Conservation (phyloP, 163 green algal genomes). For the Scenedesmus sp. region DNA sequence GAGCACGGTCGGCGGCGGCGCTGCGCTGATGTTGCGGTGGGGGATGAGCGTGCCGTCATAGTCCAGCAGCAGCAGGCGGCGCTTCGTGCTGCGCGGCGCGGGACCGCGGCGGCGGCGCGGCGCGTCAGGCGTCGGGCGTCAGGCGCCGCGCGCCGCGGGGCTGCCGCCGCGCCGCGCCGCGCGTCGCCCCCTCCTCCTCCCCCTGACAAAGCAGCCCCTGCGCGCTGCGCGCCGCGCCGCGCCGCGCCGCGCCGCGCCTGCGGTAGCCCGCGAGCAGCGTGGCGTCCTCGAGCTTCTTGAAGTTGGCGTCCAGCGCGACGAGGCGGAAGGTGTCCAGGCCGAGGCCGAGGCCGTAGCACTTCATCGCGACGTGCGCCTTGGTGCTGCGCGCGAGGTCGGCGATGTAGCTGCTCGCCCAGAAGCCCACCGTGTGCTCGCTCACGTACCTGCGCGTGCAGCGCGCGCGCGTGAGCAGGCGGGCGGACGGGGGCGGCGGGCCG, state of each 20-base stretch:
- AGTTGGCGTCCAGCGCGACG: constrained; percentile 95
- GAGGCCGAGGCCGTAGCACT: constrained; percentile 96
- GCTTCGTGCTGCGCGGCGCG: constrained; percentile 48
- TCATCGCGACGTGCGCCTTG: constrained; percentile 83
- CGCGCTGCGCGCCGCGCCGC: neutral
- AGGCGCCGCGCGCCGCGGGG: no score
- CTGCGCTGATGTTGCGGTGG: constrained; percentile 56
- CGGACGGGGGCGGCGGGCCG: no score
- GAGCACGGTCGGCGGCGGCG: constrained; percentile 40
- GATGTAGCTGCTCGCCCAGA: constrained; percentile 91
- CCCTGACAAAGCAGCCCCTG: no score
- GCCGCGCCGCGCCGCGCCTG: neutral
- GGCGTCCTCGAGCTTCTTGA: constrained; percentile 85
- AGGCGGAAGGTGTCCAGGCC: constrained; percentile 97
- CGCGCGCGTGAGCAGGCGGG: no score
- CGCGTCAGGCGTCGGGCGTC: no score
- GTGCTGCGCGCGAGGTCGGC: constrained; percentile 85
- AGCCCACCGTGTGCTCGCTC: constrained; percentile 90
- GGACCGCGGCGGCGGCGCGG: neutral
- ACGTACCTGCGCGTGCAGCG: constrained; percentile 82
- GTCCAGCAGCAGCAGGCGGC: constrained; percentile 93
- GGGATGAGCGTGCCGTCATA: constrained; percentile 92
- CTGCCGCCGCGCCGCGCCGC: no score
- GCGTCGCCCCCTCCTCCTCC: no score
- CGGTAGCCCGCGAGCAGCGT: constrained; percentile 39